Base-by-base conservation (phyloP, 2,329 filamentous ascomycete species). In the Achaetomium macrosporum region DNA sequence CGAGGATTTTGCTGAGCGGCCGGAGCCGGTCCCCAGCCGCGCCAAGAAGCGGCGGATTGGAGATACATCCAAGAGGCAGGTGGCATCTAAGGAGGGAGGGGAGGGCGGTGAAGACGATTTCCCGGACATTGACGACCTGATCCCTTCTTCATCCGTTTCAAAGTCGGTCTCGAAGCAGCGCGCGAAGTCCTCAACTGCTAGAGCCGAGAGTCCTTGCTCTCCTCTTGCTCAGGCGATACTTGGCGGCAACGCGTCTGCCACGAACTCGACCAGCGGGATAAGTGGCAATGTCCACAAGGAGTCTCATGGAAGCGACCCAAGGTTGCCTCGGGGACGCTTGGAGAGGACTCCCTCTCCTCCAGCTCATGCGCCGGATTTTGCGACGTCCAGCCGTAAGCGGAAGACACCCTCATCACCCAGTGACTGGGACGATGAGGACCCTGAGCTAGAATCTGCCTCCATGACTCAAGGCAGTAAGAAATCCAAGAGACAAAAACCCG, bases 11-110 rank as follows among this genome's bases (percentile, higher is more conserved):
- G 70, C 70, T 17, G 60, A 63, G 17, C 69, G 72, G 44, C 65
- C 71, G 1, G 68, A 71, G 29, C 70, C 70, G 5, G 47, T 64
- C 10, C 57, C 68, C 1, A 73, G 65, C 42, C 69, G 70, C 42
- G 68, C 68, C 16, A 78, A 74, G 64, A 82, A 81, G 64, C 66
- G 77, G 56, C 81, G 81, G 61, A 79, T 76, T 55, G 67, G 66
- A 20, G 74, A 78, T 10, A 74, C 77, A 20, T 71, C 61, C 55
- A 70, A 66, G 53, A 57, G 56, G 5, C 57, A 62, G 9, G 56
- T 58, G 13, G 54, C 42, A 13, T 16, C 19, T 45, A 35, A 51
- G 51, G 42, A 39, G 10, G 16, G 2, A 19, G 10, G 15, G 31
- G 63, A 65, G 13, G 66, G 63, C 15, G 66, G 70, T 4, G 64